These are phyloP conservation scores for Thermochaetoides thermophila DNA, from an alignment of 495 filamentous ascomycete genomes.

Conservation along the genomic window DNA sequence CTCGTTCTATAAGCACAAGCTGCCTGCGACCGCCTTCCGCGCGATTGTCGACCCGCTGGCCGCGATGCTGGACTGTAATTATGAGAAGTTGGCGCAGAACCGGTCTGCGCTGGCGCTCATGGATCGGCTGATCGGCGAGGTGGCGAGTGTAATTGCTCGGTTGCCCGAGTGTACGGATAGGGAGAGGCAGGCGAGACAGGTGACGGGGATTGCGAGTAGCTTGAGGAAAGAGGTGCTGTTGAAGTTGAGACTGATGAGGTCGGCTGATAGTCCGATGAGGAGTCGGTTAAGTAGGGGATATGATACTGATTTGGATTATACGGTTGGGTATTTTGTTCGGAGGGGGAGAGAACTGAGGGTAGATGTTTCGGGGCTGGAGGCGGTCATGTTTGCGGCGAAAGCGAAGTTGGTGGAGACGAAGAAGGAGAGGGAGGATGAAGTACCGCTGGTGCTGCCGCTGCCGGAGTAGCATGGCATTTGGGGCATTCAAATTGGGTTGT, in stretches of 20 bases:
- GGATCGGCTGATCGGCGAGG: conserved; percentile 44
- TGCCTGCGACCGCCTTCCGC: conserved; percentile 63
- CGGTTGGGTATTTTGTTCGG: conserved; percentile 70
- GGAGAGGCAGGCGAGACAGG: conserved; percentile 41
- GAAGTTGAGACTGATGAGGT: conserved; percentile 28
- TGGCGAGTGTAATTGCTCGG: conserved; percentile 21
- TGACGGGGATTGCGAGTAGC: conserved; percentile 33
- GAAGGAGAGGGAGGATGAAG: conserved; percentile 7
- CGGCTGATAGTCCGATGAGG: conserved; percentile 49
- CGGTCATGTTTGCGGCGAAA: conserved; percentile 20
- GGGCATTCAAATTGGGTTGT: neutral
- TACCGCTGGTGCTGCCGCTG: conserved; percentile 41
- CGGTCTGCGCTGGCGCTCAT: conserved; percentile 46
- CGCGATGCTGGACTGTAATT: conserved; percentile 54
- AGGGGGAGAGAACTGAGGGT: conserved; percentile 53
- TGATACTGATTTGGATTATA: conserved; percentile 58
- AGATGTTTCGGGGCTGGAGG: conserved; percentile 44
- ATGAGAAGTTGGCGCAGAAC: conserved; percentile 53
- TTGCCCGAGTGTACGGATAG: conserved; percentile 47
- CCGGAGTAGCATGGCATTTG: conserved; percentile 70
- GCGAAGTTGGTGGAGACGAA: conserved; percentile 13
- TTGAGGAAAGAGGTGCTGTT: conserved; percentile 29
- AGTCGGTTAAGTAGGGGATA: conserved; percentile 38
- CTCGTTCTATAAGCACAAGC: conserved; percentile 29
- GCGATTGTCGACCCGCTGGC: conserved; percentile 66